phyloP scores from a whole-genome alignment of 257 asterid genomes.

The Nicotiana paniculata region DNA sequence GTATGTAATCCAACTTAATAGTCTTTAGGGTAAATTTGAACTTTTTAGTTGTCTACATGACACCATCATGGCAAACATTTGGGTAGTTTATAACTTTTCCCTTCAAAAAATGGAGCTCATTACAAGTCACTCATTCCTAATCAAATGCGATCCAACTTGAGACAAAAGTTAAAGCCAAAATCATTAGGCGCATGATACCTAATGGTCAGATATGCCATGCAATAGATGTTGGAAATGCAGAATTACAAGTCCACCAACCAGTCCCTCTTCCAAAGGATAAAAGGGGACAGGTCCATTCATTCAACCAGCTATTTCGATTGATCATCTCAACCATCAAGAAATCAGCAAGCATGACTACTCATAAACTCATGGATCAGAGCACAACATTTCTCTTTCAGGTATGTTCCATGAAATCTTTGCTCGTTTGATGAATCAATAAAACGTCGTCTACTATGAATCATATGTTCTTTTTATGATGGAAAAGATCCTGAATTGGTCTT shows the following conservation, averaged over 20 bases:
- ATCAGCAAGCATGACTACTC: neutral
- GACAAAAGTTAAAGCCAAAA: neutral
- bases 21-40: too few relatives aligned
- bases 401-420: neutral
- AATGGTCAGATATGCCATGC: neutral
- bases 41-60: too few relatives aligned
- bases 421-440: neutral
- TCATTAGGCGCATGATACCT: neutral
- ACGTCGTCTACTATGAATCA: neutral
- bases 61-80: too few relatives aligned
- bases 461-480: neutral
- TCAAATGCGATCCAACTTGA: neutral
- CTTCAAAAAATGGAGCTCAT: neutral
- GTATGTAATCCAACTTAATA: too few relatives aligned
- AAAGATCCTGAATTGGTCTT: neutral
- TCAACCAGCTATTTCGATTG: neutral
- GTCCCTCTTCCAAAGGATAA: neutral
- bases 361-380: neutral
- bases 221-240: neutral
- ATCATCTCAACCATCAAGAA: neutral
- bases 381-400: neutral
- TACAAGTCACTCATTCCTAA: neutral
- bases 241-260: neutral
- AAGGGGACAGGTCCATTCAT: neutral
- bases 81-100: too few relatives aligned